A percentile compares a stretch with the other conserved stretches of the same genome.
phyloP scores from a whole-genome alignment of 1,284 basidiomycete species.

The Mrakiaceae sp. region DNA sequence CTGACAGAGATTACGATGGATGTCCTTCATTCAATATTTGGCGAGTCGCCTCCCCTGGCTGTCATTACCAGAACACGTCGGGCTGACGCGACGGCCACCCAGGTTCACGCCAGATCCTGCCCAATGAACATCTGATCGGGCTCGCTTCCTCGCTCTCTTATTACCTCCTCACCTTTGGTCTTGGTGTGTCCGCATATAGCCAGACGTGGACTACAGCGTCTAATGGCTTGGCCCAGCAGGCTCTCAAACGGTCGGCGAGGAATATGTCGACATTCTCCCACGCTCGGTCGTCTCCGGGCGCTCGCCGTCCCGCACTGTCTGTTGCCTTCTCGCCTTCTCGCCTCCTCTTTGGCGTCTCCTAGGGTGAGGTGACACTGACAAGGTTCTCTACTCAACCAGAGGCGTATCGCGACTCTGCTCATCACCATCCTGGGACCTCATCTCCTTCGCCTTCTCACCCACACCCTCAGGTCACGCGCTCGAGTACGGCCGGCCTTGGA shows the following conservation, averaged over 20 bases:
- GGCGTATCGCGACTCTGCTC: slow-evolving; percentile 1
- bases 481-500: no score
- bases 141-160: slow-evolving; percentile 59
- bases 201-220: not conserved
- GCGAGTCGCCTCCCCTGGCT: slow-evolving; percentile 38
- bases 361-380: no score
- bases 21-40: slow-evolving; percentile 62
- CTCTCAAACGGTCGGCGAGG: slow-evolving; percentile 73
- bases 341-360: not conserved
- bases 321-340: not conserved
- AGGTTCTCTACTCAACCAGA: not conserved
- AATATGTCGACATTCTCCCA: slow-evolving; percentile 79
- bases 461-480: not conserved
- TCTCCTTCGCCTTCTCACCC: not conserved
- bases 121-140: slow-evolving; percentile 69
- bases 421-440: slow-evolving; percentile 4
- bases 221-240: slow-evolving; percentile 38
- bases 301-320: slow-evolving; percentile 35
- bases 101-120: slow-evolving; percentile 78
- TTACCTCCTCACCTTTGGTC: slow-evolving; percentile 61
- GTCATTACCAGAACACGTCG: slow-evolving; percentile 8
- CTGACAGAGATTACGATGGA: slow-evolving; percentile 64
- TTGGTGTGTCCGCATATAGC: slow-evolving; percentile 41
- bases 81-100: not conserved
- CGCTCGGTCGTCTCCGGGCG: slow-evolving; percentile 40